phyloP scores from a whole-genome alignment of 345 rosid species.

The Arabis alpina region DNA sequence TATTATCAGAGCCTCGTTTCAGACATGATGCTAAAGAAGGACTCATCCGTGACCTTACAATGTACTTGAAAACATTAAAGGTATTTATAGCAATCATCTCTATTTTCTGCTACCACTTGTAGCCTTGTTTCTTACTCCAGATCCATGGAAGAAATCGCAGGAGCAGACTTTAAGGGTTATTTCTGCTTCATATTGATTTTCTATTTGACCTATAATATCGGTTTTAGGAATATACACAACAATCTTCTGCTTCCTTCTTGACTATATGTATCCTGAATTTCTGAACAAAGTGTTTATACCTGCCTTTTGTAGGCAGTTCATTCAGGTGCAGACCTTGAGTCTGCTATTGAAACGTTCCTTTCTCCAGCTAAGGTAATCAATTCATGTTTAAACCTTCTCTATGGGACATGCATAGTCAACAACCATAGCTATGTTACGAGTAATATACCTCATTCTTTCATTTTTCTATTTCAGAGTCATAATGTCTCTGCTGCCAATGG shows the following conservation, averaged over 20 bases:
- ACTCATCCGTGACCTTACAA: constrained; percentile 84
- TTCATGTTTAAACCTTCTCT: constrained; percentile 5
- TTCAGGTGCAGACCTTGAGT: constrained; percentile 99
- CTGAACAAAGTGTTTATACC: constrained; percentile 10
- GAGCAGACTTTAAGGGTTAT: constrained; percentile 4
- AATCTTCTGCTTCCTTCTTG: background rate
- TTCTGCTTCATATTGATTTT: too few species aligned
- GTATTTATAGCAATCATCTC: constrained; percentile 40
- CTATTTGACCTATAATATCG: too few species aligned
- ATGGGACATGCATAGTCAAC: constrained; percentile 23
- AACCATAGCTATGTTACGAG: background rate
- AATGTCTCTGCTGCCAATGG: constrained; percentile 69
- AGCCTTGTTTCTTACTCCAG: constrained; percentile 11
- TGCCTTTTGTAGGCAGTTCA: constrained; percentile 79
- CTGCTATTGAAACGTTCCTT: constrained; percentile 72
- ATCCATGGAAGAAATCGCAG: constrained; percentile 3
- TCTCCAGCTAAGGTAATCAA: constrained; percentile 36
- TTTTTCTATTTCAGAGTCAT: constrained; percentile 64
- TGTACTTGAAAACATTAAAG: constrained; percentile 94
- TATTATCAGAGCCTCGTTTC: constrained; percentile 84
- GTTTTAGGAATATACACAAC: too few species aligned
- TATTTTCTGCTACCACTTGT: constrained; percentile 4
- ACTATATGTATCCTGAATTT: constrained; percentile 4
- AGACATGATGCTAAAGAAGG: constrained; percentile 77
- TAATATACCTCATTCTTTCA: constrained; percentile 28